Evolutionary conservation across 2,329 filamentous ascomycete species (phyloP), one percentile per base, ranked within the genome.

Genomic region (Ilyonectria robusta): DNA sequence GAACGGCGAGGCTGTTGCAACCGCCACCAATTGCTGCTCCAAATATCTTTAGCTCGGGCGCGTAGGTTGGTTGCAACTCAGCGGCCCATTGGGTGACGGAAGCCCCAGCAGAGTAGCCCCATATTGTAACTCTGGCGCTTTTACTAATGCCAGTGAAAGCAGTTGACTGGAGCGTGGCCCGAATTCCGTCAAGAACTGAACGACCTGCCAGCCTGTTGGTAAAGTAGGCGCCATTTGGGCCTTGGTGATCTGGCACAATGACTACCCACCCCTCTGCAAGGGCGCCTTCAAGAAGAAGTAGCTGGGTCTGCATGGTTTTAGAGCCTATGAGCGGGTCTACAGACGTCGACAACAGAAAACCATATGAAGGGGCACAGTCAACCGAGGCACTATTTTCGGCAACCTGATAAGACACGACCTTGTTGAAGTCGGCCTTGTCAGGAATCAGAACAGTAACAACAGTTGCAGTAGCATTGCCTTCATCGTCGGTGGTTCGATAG

Each of bases 221-320:
- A 1, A 79, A 72, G 69, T 84, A 87, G 2, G 83, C 79, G 1
- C 83, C 84, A 15, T 75, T 74, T 2, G 82, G 82, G 0, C 84
- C 84, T 61, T 84, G 79, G 60, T 81, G 83, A 69, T 87, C 86
- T 0, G 85, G 84, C 78, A 84, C 75, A 17, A 81, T 83, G 26
- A 88, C 82, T 21, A 82, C 77, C 84, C 84, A 87, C 7, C 84
- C 84, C 69, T 78, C 62, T 6, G 78, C 76, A 2, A 88, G 80
- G 9, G 69, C 70, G 1, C 62, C 66, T 44, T 76, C 67, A 9
- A 75, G 57, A 8, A 76, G 69, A 6, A 77, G 60, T 4, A 76
- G 21, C 59, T 77, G 72, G 4, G 59, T 23, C 53, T 75, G 67
- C 7, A 72, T 72, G 2, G 68, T 71, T 29, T 78, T 75, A 10